These are phyloP conservation scores for Coix lacrymajobi DNA, from an alignment of 176 grass and related monocot species.

Conservation along the genomic window DNA sequence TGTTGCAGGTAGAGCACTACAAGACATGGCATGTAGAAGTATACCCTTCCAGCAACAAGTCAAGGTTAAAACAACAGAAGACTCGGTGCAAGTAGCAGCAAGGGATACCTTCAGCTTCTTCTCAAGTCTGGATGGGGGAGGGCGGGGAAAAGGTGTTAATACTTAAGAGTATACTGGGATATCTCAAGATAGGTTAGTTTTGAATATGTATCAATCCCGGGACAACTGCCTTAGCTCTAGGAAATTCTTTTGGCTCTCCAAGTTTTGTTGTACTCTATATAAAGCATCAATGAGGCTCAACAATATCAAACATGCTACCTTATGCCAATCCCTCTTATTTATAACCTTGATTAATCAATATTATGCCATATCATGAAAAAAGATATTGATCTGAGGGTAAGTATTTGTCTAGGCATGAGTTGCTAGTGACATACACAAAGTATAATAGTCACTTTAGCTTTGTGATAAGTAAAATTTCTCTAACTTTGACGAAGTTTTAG, in stretches of 20 bases:
- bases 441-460: background rate
- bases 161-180: background rate
- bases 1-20: background rate
- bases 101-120: background rate
- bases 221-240: background rate
- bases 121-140: background rate
- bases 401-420: background rate
- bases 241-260: background rate
- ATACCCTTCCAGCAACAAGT: background rate
- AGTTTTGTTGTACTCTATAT: background rate
- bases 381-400: background rate
- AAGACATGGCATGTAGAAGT: background rate
- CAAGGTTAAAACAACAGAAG: constrained; percentile 8
- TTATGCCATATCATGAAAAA: background rate
- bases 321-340: background rate
- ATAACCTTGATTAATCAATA: background rate
- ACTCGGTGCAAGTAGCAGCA: background rate
- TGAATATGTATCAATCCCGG: background rate
- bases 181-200: background rate
- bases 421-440: constrained; percentile 4
- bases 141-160: no score
- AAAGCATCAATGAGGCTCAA: background rate
- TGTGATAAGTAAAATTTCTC: background rate
- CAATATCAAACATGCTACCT: background rate
- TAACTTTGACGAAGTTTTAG: background rate